Percentiles rank a stretch among this genome's conserved stretches.
phyloP scores from a whole-genome alignment of 257 asterid genomes.

The Marsdenia floribunda region DNA sequence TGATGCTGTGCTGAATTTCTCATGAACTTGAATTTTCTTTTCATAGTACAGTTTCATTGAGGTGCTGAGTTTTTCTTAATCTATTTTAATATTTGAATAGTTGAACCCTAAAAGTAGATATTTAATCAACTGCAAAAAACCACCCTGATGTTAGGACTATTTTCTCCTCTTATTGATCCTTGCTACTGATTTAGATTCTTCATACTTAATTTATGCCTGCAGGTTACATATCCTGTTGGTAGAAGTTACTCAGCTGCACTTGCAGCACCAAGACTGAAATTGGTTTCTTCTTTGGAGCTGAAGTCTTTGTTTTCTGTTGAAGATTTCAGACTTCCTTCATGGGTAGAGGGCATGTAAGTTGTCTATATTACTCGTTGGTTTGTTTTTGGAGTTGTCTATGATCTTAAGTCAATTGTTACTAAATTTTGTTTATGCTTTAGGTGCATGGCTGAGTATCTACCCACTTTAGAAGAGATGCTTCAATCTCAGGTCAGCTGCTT shows the following conservation, averaged over 20 bases:
- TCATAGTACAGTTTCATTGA: neutral
- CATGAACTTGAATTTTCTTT: neutral
- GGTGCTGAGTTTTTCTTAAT: neutral
- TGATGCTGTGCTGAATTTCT: neutral
- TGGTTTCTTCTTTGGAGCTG: slow-evolving; percentile 78
- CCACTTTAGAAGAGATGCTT: slow-evolving; percentile 66
- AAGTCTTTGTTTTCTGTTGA: slow-evolving; percentile 73
- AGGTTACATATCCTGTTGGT: slow-evolving; percentile 81
- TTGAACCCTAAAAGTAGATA: neutral
- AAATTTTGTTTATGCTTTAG: slow-evolving; percentile 29
- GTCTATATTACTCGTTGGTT: neutral
- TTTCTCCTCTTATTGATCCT: neutral
- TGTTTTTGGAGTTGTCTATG: neutral
- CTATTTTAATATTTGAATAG: neutral
- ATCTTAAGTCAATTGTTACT: neutral
- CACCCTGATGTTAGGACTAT: neutral
- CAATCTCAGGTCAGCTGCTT: slow-evolving; percentile 59
- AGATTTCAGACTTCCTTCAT: slow-evolving; percentile 83
- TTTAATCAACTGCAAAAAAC: neutral
- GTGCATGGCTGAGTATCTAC: slow-evolving; percentile 98
- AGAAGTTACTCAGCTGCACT: slow-evolving; percentile 52
- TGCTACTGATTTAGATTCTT: neutral
- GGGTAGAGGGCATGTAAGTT: slow-evolving; percentile 95
- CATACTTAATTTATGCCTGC: slow-evolving; percentile 16
- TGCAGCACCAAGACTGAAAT: slow-evolving; percentile 71